Conservation (phyloP, 306 rosid species). For the Nissolia schottii region DNA sequence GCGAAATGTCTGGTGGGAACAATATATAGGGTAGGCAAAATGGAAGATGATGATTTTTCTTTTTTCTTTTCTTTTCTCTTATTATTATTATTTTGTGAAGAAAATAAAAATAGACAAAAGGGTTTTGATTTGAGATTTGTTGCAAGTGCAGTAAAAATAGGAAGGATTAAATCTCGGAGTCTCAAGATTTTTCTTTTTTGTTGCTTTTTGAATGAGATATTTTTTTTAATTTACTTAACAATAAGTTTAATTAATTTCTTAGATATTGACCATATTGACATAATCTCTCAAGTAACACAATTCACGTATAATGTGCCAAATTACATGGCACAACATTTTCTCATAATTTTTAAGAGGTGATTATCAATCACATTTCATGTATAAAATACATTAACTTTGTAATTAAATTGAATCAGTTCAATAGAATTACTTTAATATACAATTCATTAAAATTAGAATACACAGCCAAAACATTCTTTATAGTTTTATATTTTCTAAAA, state of each 20-base stretch:
- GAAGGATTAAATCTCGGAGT: background rate
- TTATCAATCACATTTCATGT: background rate
- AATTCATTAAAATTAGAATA: too few species aligned
- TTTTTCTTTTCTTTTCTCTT: background rate
- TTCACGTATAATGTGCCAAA: background rate
- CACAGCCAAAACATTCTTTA: too few species aligned
- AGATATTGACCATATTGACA: background rate
- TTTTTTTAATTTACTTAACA: too few species aligned
- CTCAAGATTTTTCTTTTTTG: background rate
- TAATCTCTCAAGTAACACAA: background rate
- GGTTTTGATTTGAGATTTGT: background rate
- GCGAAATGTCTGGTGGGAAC: slow-evolving; percentile 44
- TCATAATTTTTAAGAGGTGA: background rate
- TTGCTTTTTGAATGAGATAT: too few species aligned
- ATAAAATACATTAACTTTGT: background rate
- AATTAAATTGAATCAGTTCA: background rate
- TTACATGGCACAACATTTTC: background rate
- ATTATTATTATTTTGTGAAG: background rate
- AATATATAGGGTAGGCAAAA: slow-evolving; percentile 59
- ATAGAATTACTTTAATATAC: too few species aligned
- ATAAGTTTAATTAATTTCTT: background rate
- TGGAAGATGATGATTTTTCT: slow-evolving; percentile 42
- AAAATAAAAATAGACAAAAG: background rate
- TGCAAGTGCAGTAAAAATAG: background rate
- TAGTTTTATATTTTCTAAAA: background rate